Base-by-base conservation (phyloP, 2,329 filamentous ascomycete genomes). In the Aspergillus carbonarius region DNA sequence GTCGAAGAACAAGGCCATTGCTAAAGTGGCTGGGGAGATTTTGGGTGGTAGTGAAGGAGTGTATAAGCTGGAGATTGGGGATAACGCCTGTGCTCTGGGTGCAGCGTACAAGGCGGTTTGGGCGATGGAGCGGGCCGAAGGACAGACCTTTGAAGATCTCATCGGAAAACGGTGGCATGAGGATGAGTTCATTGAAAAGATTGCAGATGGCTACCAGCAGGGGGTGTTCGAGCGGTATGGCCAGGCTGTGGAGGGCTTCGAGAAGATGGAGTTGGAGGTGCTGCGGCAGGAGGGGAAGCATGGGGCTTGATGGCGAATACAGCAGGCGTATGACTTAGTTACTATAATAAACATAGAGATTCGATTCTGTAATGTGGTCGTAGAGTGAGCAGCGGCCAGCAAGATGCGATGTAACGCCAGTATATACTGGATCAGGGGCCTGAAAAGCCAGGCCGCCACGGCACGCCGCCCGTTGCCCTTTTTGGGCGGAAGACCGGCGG, bases 21-120 rank as follows among this genome's bases (percentile, higher is more conserved):
- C 92, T 5, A 83, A 88, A 59, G 86, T 96, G 49, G 85, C 93
- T 4, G 93, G 92, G 25, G 88, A 96, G 69, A 92, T 98, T 2
- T 85, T 99, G 2, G 95, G 95, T 54, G 91, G 91, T 34, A 84
- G 83, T 2, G 95, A 98, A 63, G 95, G 95, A 23, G 91, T 98
- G 25, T 99, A 92, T 78, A 90, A 89, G 76, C 85, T 99, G 13
- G 93, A 98, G 71, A 92, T 98, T 5, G 93, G 95, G 25, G 92
- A 93, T 25, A 97, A 96, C 77, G 93, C 95, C 2, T 99, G 95
- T 77, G 95, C 93, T 10, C 78, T 98, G 13, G 95, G 95, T 13
- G 92, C 92, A 6, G 93, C 93, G 25, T 97, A 98, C 78, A 98
- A 98, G 79, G 93, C 95, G 13, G 88, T 96, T 0, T 99, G 95